Evolutionary conservation across 2,329 filamentous ascomycete species (phyloP).

Genomic region (Pseudogymnoascus sp.): DNA sequence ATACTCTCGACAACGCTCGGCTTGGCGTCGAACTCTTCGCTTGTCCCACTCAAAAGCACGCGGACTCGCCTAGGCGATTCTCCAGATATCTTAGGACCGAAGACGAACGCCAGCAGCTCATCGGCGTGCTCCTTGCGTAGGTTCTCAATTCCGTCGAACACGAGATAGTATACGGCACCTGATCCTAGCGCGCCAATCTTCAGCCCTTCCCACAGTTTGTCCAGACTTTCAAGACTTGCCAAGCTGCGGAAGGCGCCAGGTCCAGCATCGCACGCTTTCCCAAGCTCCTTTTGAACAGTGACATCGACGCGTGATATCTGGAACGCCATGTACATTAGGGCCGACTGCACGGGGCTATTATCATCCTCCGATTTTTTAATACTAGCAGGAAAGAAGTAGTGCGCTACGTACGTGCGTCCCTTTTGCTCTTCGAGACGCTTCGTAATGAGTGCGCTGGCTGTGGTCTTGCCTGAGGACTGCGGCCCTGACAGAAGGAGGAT

Average conservation of each 20-base stretch:
- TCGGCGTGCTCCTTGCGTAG: not conserved
- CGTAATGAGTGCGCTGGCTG: slow-evolving; percentile 20
- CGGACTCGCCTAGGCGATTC: not conserved
- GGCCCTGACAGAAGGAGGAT: not conserved
- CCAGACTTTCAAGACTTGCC: not conserved
- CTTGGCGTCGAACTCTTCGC: not conserved
- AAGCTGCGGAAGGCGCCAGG: slow-evolving; percentile 12
- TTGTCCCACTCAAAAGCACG: not conserved
- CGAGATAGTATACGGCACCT: not conserved
- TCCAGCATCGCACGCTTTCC: slow-evolving; percentile 20
- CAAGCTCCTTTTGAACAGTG: slow-evolving; percentile 18
- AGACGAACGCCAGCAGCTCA: not conserved
- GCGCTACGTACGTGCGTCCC: slow-evolving; percentile 22
- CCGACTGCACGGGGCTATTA: slow-evolving; percentile 20
- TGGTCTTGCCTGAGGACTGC: slow-evolving; percentile 18
- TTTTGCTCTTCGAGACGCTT: slow-evolving; percentile 24
- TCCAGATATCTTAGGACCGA: not conserved
- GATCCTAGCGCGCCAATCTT: not conserved
- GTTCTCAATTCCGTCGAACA: not conserved
- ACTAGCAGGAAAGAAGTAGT: slow-evolving; percentile 25
- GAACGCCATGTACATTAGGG: slow-evolving; percentile 26
- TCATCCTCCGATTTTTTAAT: slow-evolving; percentile 21
- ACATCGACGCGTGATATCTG: slow-evolving; percentile 26
- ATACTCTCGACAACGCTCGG: not conserved
- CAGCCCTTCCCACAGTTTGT: not conserved